Evolutionary conservation across 2,329 filamentous ascomycete genomes (phyloP).

Genomic region (Fusarium buharicum): DNA sequence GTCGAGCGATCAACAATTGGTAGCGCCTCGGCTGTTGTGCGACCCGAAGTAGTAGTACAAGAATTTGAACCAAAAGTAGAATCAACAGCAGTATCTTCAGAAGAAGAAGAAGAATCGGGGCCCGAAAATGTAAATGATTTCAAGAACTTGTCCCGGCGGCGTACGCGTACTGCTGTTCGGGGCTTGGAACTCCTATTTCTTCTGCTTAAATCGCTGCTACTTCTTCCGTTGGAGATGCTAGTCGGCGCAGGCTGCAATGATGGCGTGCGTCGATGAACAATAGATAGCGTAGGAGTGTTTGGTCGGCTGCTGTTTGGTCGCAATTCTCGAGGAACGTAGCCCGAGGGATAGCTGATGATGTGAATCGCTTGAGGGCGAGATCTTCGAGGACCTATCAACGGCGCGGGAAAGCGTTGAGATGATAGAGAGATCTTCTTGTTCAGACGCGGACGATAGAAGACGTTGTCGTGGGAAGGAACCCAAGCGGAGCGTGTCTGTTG

Average conservation of each 20-base stretch:
- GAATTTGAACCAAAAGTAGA: constrained; percentile 4
- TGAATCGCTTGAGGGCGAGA: constrained; percentile 56
- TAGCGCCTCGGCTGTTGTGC: constrained; percentile 29
- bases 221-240: constrained; percentile 14
- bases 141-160: constrained; percentile 34
- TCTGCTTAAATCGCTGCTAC: constrained; percentile 15
- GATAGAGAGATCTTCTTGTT: constrained; percentile 39
- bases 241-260: constrained; percentile 35
- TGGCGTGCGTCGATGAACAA: constrained; percentile 30
- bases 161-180: constrained; percentile 16
- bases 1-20: constrained; percentile 31
- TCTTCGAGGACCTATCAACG: constrained; percentile 54
- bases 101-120: constrained; percentile 21
- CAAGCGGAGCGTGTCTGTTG: constrained; percentile 40
- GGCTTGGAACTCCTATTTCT: constrained; percentile 41
- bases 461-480: constrained; percentile 43
- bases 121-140: constrained; percentile 18
- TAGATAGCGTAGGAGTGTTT: constrained; percentile 23
- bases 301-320: constrained; percentile 43
- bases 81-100: constrained; percentile 19
- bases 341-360: constrained; percentile 55
- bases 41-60: constrained; percentile 18
- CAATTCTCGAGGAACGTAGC: constrained; percentile 59
- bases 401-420: constrained; percentile 48
- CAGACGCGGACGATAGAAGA: constrained; percentile 44